Base-by-base conservation (phyloP, 345 rosid species). In the Gynandropsis gynandra region DNA sequence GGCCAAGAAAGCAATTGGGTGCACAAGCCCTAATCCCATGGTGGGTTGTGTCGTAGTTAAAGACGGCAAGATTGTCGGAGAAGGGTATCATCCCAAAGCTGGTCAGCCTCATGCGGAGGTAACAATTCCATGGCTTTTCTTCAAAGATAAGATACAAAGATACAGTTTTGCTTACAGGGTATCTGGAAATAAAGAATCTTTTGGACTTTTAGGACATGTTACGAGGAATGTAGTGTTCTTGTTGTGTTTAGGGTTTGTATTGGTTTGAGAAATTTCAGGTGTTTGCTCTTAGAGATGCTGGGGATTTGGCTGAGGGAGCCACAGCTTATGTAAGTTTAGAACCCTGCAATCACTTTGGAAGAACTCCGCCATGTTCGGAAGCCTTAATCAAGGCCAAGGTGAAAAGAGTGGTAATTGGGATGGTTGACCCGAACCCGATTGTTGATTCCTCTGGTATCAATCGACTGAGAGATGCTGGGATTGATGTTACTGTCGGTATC, bases 61-160 rank as follows among this genome's bases (percentile, higher is more conserved):
- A 67, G 88, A 92, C 38, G 94, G 93, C 0, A 39, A 74, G 51
- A 66, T 92, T 64, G 96, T 92, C 42, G 95, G 98, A 15, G 72
- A 87, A 80, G 98, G 97, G 24, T 87, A 80, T 68, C 96, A 92
- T 65, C 96, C 96, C 47, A 92, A 87, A 80, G 95, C 97, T 46
- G 97, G 95, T 9, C 83, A 85, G 53, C 95, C 97, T 62, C 98
- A 87, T 67, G 95, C 95, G 29, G 97, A 92, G 95, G 94, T 92
- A 71, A 67, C 45, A 63, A 29, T 11, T 12, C 14, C 10, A 0
- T 37, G 4, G 18, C 17, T 54, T 20, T 54, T 27, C 10, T 19
- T 15, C 48, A 9, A 21, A 42, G 47, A 29, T 17, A 24, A 15
- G 36, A 24, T 42, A 13, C n/a, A 18, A 54, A 8, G 15, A 9